Conservation (phyloP, 371 early-diverging fungal genomes). For the Mortierella sp. region DNA sequence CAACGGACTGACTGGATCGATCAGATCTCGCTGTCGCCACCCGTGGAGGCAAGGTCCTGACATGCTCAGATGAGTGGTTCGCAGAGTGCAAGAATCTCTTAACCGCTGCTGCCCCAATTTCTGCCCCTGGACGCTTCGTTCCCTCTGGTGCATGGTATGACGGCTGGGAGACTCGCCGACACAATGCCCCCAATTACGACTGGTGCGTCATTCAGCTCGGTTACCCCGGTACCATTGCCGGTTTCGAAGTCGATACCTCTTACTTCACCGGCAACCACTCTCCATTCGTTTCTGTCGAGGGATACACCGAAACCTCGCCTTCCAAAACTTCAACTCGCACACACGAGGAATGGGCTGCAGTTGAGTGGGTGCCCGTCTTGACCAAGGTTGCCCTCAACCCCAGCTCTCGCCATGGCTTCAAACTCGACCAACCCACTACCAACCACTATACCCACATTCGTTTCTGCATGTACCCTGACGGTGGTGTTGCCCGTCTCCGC, state of each 20-base stretch:
- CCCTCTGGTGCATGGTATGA: constrained; percentile 79
- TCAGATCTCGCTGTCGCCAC: constrained; percentile 80
- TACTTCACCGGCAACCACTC: constrained; percentile 89
- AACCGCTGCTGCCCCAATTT: constrained; percentile 74
- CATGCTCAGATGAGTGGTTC: constrained; percentile 88
- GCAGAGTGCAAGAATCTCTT: constrained; percentile 84
- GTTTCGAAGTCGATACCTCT: constrained; percentile 88
- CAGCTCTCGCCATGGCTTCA: constrained; percentile 76
- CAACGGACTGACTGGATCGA: neutral
- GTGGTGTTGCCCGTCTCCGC: constrained; percentile 89
- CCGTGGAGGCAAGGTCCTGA: constrained; percentile 77
- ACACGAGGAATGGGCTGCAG: constrained; percentile 42
- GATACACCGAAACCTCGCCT: constrained; percentile 63
- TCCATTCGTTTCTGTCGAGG: constrained; percentile 78
- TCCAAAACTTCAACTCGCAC: constrained; percentile 32
- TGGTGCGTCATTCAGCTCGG: constrained; percentile 87
- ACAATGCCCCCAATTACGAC: constrained; percentile 77
- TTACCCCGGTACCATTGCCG: constrained; percentile 78
- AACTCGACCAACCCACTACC: constrained; percentile 62
- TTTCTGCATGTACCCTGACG: constrained; percentile 88
- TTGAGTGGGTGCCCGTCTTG: constrained; percentile 81
- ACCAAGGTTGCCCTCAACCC: constrained; percentile 72
- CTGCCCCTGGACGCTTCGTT: constrained; percentile 68
- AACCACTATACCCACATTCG: constrained; percentile 78
- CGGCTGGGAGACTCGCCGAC: constrained; percentile 90